phyloP scores from a whole-genome alignment of 306 rosid genomes.

The Vigna mungo region DNA sequence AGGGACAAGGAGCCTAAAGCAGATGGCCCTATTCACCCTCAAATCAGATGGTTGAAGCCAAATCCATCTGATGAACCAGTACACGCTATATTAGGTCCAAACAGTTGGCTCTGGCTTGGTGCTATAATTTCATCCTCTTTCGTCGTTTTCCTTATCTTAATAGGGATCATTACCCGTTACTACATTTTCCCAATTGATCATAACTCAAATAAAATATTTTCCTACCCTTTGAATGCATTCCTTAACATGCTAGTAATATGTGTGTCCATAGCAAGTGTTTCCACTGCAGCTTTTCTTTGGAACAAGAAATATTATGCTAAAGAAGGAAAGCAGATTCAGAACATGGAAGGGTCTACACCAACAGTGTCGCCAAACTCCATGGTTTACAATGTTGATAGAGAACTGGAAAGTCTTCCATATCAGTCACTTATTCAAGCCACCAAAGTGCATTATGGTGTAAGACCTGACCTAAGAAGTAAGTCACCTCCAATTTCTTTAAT shows the following conservation, averaged over 20 bases:
- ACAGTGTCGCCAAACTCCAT: constrained; percentile 49
- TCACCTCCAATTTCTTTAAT: constrained; percentile 25
- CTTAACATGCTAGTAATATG: constrained; percentile 63
- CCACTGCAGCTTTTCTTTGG: constrained; percentile 56
- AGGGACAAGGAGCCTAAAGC: constrained; percentile 55
- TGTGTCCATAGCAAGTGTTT: constrained; percentile 50
- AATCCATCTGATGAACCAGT: constrained; percentile 56
- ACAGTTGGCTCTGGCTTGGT: constrained; percentile 82
- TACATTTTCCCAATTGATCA: constrained; percentile 77
- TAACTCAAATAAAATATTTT: constrained; percentile 55
- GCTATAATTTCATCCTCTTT: constrained; percentile 68
- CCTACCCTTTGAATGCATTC: constrained; percentile 45
- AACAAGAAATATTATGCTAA: constrained; percentile 53
- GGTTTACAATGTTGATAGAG: constrained; percentile 56
- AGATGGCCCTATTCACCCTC: constrained; percentile 31
- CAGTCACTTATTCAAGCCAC: constrained; percentile 53
- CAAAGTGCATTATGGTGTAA: constrained; percentile 70
- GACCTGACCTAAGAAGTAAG: constrained; percentile 80
- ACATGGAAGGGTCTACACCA: constrained; percentile 56
- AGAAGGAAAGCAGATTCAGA: constrained; percentile 57
- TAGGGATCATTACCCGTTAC: constrained; percentile 60
- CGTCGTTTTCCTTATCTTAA: constrained; percentile 58
- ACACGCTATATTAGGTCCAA: constrained; percentile 64
- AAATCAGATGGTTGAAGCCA: constrained; percentile 60
- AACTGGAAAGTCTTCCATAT: constrained; percentile 71